Evolutionary conservation across 148 eudicot species (phyloP), one percentile per base, ranked within the genome.

Genomic region (Polygonum aviculare): DNA sequence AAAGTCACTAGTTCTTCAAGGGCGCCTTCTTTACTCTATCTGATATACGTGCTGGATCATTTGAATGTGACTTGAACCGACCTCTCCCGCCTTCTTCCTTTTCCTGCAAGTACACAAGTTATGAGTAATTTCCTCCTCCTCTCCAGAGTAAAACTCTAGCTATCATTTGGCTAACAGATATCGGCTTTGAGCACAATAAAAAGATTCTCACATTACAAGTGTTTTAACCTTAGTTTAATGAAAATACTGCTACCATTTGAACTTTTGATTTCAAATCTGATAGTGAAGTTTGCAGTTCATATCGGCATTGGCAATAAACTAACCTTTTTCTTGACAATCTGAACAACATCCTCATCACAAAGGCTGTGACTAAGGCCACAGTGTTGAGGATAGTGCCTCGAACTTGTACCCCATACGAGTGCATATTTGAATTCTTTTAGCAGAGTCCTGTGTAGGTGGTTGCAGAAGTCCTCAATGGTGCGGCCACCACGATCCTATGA

Each of bases 1-100:
- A 18, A 62, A 31, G 39, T 18, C 50, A 12, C 69, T 79, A 81
- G 36, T 82, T 82, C 84, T 94, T 94, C 79, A 92, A 82, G n/a
- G 98, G 98, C 44, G 97, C 98, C 85, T 94, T 94, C 92, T 92
- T 92, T 77, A 81, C 96, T 85, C 97, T 80, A 82, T 95, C 97
- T 49, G 96, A 83, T 78, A 95, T 95, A 76, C 96, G 88, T 16
- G 90, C 87, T 12, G 96, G 96, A 41, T 82, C 97, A 74, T 79
- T 91, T 45, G 97, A 82, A 82, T 95, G 99, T 10, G 97, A 93
- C 79, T 95, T 95, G 86, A 95, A 95, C 77, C 99, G 90, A 2
- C 99, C 99, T 82, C 87, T 90, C 44, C 97, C 99, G 67, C 89
- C 96, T 73, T 83, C 96, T 26, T 93, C 99, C 83, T 74, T 93